Evolutionary conservation across 2,329 filamentous ascomycete species (phyloP).

Genomic region (Paecilomyces variotii): DNA sequence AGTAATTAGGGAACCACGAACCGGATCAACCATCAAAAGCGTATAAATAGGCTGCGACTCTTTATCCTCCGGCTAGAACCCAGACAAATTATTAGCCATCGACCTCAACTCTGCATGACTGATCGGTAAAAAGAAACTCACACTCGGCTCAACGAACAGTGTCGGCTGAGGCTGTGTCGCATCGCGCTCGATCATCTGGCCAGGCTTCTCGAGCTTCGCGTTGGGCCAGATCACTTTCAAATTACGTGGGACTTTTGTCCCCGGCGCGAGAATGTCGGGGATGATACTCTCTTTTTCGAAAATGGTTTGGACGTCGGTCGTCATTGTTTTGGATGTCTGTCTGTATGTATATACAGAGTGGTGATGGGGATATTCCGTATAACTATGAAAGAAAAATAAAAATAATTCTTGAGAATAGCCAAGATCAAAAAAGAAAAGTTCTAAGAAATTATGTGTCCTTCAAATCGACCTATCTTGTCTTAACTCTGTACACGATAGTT

Average conservation of each 20-base stretch:
- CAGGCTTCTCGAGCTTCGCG: constrained; percentile 1
- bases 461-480: no score
- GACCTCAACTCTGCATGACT: no score
- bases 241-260: constrained; percentile 3
- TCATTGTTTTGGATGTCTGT: background rate
- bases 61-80: background rate
- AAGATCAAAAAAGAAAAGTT: no score
- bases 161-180: constrained; percentile 4
- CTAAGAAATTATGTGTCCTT: no score
- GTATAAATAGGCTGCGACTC: background rate
- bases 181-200: constrained; percentile 5
- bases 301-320: background rate
- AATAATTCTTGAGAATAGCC: no score
- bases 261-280: constrained; percentile 3
- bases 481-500: background rate
- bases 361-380: no score
- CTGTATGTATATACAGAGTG: background rate
- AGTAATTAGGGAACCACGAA: background rate
- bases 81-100: background rate
- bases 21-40: constrained; percentile 1
- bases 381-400: no score
- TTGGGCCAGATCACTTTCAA: constrained; percentile 4
- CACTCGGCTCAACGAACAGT: constrained; percentile 4
- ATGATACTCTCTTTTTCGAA: constrained; percentile 4
- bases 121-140: background rate